Conservation (phyloP, 2,329 filamentous ascomycete species). For the Fusarium albosuccineum region DNA sequence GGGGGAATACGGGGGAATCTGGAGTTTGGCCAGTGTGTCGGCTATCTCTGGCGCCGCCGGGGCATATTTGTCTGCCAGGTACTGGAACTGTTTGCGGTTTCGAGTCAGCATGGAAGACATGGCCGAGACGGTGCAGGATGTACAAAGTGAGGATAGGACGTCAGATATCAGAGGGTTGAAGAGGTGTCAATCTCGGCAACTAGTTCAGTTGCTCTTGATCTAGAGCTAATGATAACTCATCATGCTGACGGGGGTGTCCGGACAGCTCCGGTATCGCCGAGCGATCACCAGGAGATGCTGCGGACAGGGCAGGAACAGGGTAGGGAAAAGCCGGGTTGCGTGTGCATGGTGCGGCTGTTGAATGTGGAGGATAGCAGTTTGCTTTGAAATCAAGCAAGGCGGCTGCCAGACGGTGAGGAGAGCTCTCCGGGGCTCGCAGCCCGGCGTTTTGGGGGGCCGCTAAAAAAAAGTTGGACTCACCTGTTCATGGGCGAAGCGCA, state of each 20-base stretch:
- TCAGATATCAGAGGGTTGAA: conserved; percentile 58
- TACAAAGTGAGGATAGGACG: conserved; percentile 20
- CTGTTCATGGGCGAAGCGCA: conserved; percentile 75
- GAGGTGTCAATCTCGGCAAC: conserved; percentile 70
- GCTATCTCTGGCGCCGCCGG: conserved; percentile 74
- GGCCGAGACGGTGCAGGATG: conserved; percentile 14
- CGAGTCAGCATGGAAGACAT: conserved; percentile 42
- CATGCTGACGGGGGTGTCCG: conserved; percentile 48
- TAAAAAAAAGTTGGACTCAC: conserved; percentile 56
- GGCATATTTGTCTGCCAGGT: conserved; percentile 76
- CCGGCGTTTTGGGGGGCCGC: background rate
- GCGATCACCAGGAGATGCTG: conserved; percentile 24
- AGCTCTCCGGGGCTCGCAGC: background rate
- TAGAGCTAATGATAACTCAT: conserved; percentile 78
- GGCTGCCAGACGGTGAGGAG: background rate
- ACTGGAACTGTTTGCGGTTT: conserved; percentile 66
- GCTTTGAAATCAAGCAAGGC: conserved; percentile 35
- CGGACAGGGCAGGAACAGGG: conserved; percentile 15
- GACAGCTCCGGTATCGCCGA: conserved; percentile 46
- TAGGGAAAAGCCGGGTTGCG: conserved; percentile 26
- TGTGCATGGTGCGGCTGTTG: conserved; percentile 9
- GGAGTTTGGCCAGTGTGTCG: conserved; percentile 75
- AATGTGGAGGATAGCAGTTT: conserved; percentile 9
- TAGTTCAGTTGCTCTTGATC: conserved; percentile 77
- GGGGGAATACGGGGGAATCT: conserved; percentile 68